Evolutionary conservation across 805 yeast species (phyloP), one percentile per base, ranked within the genome.

Genomic region (Nakazawaea ernobii): DNA sequence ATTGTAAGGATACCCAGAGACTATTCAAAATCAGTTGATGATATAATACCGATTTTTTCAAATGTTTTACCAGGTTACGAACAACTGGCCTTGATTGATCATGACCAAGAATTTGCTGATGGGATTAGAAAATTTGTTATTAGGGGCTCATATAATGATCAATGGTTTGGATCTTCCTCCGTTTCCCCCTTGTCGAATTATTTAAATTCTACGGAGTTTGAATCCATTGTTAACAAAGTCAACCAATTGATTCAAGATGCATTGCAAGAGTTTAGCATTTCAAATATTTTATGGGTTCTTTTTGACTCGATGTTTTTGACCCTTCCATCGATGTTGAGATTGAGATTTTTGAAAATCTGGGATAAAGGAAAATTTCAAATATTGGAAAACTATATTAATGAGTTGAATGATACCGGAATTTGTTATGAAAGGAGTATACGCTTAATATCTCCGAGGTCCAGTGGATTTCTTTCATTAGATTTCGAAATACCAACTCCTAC

Each of bases 1-100:
- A 70, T 85, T n/a, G 82, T 84, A 4, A 59, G 91, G 45, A 69
- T 84, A 2, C 89, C 92, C 4, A 60, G 90, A 51, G 49, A 68
- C 1, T 78, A 71, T 48, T 14, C 44, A 8, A 65, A 65, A 14
- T 54, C 58, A 1, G 59, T 56, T 8, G 65, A 71, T 2, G 73
- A 71, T 49, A 33, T 64, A 30, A 66, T 69, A 15, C 89, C 90
- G 1, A 76, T 70, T 52, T 84, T 84, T 58, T 79, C 85, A 8
- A 59, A 60, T 0, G 59, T 51, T 8, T 52, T 72, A 0, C 90
- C 90, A 0, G 91, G 91, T 0, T 52, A 40, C 2, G 90, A 84
- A 55, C 78, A 82, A 2, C 88, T 83, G 2, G 86, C 86, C 0
- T 59, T 78, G n/a, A 26, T 43, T 2, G 58, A 54, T n/a, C 55